These are phyloP conservation scores for Chaetothyriales sp. DNA, from an alignment of 2,329 filamentous ascomycete genomes.

Conservation along the genomic window DNA sequence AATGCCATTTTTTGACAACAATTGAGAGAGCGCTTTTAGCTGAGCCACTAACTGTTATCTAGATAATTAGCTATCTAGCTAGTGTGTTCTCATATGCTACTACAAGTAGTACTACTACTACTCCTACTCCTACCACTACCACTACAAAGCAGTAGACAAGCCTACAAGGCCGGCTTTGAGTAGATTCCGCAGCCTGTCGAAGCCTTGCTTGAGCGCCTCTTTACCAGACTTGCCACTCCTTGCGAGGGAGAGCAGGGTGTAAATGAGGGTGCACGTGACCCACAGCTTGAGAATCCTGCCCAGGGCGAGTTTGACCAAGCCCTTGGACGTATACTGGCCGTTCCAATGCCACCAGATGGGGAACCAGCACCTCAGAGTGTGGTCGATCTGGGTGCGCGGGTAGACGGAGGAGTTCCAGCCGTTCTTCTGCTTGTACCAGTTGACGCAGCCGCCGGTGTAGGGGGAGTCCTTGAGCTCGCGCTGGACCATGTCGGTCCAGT, in stretches of 20 bases:
- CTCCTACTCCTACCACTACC: too few relatives aligned
- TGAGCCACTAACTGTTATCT: too few relatives aligned
- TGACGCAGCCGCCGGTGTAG: slow-evolving; percentile 35
- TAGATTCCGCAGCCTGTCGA: not conserved
- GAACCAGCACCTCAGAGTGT: slow-evolving; percentile 37
- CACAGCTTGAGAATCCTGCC: slow-evolving; percentile 12
- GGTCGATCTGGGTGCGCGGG: slow-evolving; percentile 40
- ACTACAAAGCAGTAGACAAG: not conserved
- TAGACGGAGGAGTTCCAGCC: slow-evolving; percentile 40
- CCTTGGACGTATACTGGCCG: slow-evolving; percentile 37
- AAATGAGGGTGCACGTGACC: not conserved
- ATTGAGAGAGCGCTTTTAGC: too few relatives aligned
- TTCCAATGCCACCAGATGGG: slow-evolving; percentile 43
- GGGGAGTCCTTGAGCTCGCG: slow-evolving; percentile 32
- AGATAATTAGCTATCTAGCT: too few relatives aligned
- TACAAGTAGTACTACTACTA: too few relatives aligned
- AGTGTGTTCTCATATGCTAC: too few relatives aligned
- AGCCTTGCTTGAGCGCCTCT: not conserved
- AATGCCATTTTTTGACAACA: too few relatives aligned
- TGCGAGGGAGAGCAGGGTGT: not conserved
- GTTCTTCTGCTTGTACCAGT: slow-evolving; percentile 36
- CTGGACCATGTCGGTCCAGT: slow-evolving; percentile 37
- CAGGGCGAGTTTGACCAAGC: slow-evolving; percentile 24
- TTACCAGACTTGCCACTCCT: not conserved
- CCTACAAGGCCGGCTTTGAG: not conserved